Evolutionary conservation across 2,329 filamentous ascomycete species (phyloP), one percentile per base, ranked within the genome.

Genomic region (Cladophialophora bantiana): DNA sequence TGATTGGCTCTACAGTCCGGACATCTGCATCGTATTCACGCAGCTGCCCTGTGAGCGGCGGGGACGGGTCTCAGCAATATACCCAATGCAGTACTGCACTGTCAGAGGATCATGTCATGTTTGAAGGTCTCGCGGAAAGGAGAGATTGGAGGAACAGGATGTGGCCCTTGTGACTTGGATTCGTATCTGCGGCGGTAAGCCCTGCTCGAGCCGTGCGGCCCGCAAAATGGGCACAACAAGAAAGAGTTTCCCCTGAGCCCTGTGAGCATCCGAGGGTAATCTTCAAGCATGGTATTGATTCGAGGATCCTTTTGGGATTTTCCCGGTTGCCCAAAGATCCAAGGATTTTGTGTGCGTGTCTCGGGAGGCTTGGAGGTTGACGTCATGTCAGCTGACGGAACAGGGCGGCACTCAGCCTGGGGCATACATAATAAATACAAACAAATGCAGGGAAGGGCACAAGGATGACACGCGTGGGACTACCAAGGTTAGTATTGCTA

Each of bases 371-470:
- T 35, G 5, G 53, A 32, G 18, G 42, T 64, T 59, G 62, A 64
- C 55, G 62, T 64, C 62, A 59, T 64, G 54, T 64, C 54, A 53
- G 62, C 55, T 59, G 55, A 64, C 50, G 32, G 34, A 18, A 52
- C 18, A 53, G 32, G 42, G 32, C 42, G 32, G 57, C 31, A 31
- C 35, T 35, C 38, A 48, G 56, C 56, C 56, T 59, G 38, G 13
- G 38, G 18, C 9, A 4, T n/a, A 7, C 9, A 4, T n/a, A 7
- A 45, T 4, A 35, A 15, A 2, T 32, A 36, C 31, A 12, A 59
- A 34, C 18, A 48, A 20, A 42, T 32, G 18, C 38, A 59, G 35
- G 32, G 26, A 15, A 50, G 42, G 42, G 57, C 18, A 36, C 34
- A 48, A 34, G 35, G 15, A 35, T 48, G 31, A 55, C 34, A 31